Conservation (phyloP, 306 rosid species). For the Bauhinia variegata region DNA sequence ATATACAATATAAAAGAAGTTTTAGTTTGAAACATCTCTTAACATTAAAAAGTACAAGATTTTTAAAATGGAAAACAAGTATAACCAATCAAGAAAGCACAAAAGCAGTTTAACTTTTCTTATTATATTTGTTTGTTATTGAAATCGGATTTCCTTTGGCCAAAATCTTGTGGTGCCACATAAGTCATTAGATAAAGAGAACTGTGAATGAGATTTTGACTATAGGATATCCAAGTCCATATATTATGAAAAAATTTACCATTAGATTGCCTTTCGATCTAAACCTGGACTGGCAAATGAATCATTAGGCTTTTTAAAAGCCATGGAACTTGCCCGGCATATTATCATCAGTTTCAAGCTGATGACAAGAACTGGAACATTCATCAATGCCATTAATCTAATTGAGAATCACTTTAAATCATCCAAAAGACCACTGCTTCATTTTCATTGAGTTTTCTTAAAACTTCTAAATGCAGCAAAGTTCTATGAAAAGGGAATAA, state of each 20-base stretch:
- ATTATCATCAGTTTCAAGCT: constrained; percentile 1
- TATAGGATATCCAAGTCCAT: too few relatives aligned
- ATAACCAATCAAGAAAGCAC: neutral
- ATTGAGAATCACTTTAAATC: constrained; percentile 2
- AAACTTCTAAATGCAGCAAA: constrained; percentile 20
- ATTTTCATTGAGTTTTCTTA: constrained; percentile 18
- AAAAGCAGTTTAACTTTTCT: too few relatives aligned
- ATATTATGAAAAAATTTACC: too few relatives aligned
- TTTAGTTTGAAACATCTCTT: constrained; percentile 32
- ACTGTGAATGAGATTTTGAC: too few relatives aligned
- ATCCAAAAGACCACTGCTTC: neutral
- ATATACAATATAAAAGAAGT: constrained; percentile 24
- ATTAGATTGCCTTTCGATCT: neutral
- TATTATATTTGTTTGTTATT: too few relatives aligned
- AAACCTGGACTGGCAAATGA: neutral
- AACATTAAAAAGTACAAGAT: constrained; percentile 27
- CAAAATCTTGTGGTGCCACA: too few relatives aligned
- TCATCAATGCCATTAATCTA: constrained; percentile 6
- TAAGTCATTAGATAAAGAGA: too few relatives aligned
- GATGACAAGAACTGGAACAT: constrained; percentile 11
- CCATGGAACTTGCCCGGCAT: neutral
- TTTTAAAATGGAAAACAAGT: constrained; percentile 4
- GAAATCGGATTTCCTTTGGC: too few relatives aligned
- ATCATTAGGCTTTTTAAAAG: neutral
- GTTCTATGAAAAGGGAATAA: constrained; percentile 13